phyloP scores from a whole-genome alignment of 768 basidiomycete species.

The Cystobasidium tubakii region DNA sequence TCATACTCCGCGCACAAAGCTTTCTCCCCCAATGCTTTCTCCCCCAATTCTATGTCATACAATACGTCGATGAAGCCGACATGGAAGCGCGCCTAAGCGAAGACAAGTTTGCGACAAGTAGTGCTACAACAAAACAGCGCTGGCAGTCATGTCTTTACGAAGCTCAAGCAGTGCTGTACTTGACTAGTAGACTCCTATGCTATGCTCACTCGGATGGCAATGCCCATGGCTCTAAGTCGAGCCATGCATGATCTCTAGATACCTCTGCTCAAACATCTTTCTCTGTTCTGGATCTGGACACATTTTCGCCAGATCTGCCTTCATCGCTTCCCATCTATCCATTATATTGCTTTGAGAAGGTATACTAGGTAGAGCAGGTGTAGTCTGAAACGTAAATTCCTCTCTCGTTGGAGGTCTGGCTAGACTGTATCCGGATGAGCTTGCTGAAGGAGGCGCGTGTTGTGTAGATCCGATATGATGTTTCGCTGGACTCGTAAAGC shows the following conservation, averaged over 20 bases:
- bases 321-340: conserved; percentile 11
- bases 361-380: conserved; percentile 3
- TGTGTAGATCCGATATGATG: background rate
- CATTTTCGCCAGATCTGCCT: background rate
- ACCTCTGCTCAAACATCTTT: background rate
- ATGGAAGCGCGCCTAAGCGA: too few relatives aligned
- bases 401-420: background rate
- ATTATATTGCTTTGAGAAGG: background rate
- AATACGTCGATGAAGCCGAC: too few relatives aligned
- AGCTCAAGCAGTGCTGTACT: too few relatives aligned
- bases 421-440: background rate
- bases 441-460: background rate
- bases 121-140: too few relatives aligned
- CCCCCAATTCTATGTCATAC: too few relatives aligned
- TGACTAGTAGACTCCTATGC: too few relatives aligned
- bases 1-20: background rate
- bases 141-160: too few relatives aligned
- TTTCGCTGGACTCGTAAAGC: background rate
- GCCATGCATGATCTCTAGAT: background rate
- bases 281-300: conserved; percentile 7
- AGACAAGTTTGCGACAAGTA: too few relatives aligned
- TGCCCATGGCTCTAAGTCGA: background rate
- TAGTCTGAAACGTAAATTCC: background rate
- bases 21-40: too few relatives aligned
- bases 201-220: too few relatives aligned